Base-by-base conservation (phyloP, 2,329 filamentous ascomycete species). In the Penicillium italicum region DNA sequence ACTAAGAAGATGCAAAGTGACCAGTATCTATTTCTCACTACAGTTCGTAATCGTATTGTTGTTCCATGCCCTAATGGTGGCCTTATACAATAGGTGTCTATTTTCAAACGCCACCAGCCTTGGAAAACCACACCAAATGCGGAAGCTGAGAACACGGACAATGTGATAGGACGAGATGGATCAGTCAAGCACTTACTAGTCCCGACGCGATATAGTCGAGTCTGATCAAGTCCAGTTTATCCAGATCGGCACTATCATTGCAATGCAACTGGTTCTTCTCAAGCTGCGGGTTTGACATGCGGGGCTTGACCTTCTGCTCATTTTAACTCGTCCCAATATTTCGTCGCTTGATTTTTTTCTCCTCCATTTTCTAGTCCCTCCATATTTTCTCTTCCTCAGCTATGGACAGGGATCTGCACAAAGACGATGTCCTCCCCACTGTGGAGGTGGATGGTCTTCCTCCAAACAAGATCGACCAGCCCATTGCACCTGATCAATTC, bases 401-500 rank as follows among this genome's bases (percentile, higher is more conserved):
- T 49, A 65, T 65, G 63, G 50, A 57, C n/a, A 36, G 30, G 16
- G 53, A 53, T 51, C 53, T 56, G 18, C 20, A 37, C 16, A 61
- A 64, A 50, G 42, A 64, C 22, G 37, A 49, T 26, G 40, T 44
- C 12, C 47, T 57, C 38, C 50, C 57, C 41, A 51, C 59, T 18
- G 56, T 56, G 26, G 57, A 63, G 55, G 58, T 60, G 55, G 62
- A 56, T 18, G 49, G 20, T 31, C 37, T 45, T 22, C 38, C 47
- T 4, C 5, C 33, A 24, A 51, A 59, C 12, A 62, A 63, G 24
- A 55, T 56, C 11, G 65, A 80, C 18, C 73, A 69, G 34, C 77
- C 77, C 5, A 69, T 79, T 18, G 79, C 79, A 20, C 80, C 80
- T 2, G 81, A 83, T 62, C 79, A 82, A 61, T 81, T 82, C 61